Base-by-base conservation (phyloP, 2,329 filamentous ascomycete species). In the Penicillium sp. region DNA sequence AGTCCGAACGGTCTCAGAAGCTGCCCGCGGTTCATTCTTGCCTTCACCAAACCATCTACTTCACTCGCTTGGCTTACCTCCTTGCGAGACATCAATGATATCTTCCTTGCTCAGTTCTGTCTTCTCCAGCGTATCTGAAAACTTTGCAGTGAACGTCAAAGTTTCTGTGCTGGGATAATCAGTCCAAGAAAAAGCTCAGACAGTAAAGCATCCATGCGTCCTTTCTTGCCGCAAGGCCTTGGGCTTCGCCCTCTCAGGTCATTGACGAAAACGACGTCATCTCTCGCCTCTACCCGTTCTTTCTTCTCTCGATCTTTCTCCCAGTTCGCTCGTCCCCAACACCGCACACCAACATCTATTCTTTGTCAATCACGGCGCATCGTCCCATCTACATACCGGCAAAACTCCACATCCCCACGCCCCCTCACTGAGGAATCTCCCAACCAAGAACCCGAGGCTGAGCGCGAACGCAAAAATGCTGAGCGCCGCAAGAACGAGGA, bases 401-500 rank as follows among this genome's bases (percentile, higher is more conserved):
- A 56, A 45, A 67, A 60, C 40, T 69, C 61, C 25, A 58, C 40
- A 43, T 55, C 54, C 32, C 54, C 57, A 29, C 47, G 53, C 31
- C 55, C 60, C 42, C 57, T 70, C 36, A 68, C 68, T 26, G 58
- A 68, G 36, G 57, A 57, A 16, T 30, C 25, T 7, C 6, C 50
- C 27, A n/a, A 15, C 46, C 26, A 42, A 48, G 45, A 63, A 42
- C 56, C 52, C 20, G 59, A 63, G 40, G 53, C 62, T 34, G 48
- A 60, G 39, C 56, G 64, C 38, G 57, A 56, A 25, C 64, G 65
- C 26, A 47, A 56, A 34, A 66, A 67, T 50, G 51, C 61, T 53
- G 42, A 60, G 36, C 57, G 66, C 46, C 57, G 68, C 47, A 54
- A 65, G 45, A 48, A 67, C 45, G 61, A 80, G 53, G 87, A 87